Percentiles rank a stretch among this genome's conserved stretches.
phyloP scores from a whole-genome alignment of 371 early-diverging fungal genomes.

The Phascolomyces articulosus region DNA sequence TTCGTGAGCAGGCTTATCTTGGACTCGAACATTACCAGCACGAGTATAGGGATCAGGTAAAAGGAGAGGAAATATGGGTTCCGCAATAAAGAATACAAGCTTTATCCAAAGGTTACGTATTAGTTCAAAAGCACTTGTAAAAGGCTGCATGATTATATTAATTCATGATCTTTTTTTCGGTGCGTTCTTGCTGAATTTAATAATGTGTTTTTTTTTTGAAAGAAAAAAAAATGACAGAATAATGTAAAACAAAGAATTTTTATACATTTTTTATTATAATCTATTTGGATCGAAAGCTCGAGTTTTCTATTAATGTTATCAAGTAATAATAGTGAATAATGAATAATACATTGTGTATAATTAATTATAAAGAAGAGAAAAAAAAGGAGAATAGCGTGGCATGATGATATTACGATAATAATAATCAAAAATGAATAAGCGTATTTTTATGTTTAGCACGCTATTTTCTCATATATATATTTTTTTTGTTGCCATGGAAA shows the following conservation, averaged over 20 bases:
- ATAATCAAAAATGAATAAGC: background rate
- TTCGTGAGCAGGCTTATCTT: conserved; percentile 37
- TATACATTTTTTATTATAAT: no score
- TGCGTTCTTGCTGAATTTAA: no score
- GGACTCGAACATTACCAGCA: conserved; percentile 41
- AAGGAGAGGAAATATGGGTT: conserved; percentile 36
- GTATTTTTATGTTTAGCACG: background rate
- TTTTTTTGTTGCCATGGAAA: no score
- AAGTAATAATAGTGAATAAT: no score
- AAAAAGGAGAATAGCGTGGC: no score
- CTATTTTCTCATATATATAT: background rate
- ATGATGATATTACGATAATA: background rate
- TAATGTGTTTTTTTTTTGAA: no score
- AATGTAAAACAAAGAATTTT: no score
- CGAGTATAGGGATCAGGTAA: conserved; percentile 51
- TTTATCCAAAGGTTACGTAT: conserved; percentile 33
- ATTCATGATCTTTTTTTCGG: no score
- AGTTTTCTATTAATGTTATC: no score
- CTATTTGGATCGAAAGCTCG: no score
- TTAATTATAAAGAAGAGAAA: no score
- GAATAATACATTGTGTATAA: no score
- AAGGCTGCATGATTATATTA: background rate
- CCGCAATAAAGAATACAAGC: conserved; percentile 31
- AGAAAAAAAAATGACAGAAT: background rate
- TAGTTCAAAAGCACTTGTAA: conserved; percentile 14